These are phyloP conservation scores for Dissophora globulifera DNA, from an alignment of 192 early-diverging fungal genomes.

Conservation along the genomic window DNA sequence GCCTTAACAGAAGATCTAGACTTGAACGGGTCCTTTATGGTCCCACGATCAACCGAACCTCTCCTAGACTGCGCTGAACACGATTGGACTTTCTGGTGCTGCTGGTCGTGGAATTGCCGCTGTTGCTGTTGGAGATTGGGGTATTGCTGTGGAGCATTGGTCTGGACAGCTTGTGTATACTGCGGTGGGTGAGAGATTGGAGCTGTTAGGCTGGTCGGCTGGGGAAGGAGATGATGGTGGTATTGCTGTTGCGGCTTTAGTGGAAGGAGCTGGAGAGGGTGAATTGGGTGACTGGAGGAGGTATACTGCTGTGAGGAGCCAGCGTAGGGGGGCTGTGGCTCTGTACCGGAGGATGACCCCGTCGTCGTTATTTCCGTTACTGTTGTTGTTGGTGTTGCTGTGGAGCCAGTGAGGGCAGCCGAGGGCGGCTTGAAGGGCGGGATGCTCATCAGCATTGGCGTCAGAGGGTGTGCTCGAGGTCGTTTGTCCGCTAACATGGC, in stretches of 20 bases:
- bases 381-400: too few species aligned
- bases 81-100: slow-evolving; percentile 15
- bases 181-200: slow-evolving; percentile 5
- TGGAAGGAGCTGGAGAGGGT: slow-evolving; percentile 8
- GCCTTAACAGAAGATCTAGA: slow-evolving; percentile 12
- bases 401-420: neutral
- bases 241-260: slow-evolving; percentile 11
- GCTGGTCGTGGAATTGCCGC: slow-evolving; percentile 12
- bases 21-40: slow-evolving; percentile 18
- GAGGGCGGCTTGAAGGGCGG: slow-evolving; percentile 10
- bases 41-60: slow-evolving; percentile 14
- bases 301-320: slow-evolving; percentile 10
- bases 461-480: slow-evolving; percentile 9
- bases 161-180: neutral
- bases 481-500: slow-evolving; percentile 17
- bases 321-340: neutral
- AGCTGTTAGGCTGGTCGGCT: neutral
- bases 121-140: slow-evolving; percentile 12
- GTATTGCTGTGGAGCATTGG: neutral
- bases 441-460: slow-evolving; percentile 10
- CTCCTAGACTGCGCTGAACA: slow-evolving; percentile 4
- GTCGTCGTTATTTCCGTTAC: too few species aligned
- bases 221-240: neutral
- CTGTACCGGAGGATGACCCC: neutral
- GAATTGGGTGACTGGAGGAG: slow-evolving; percentile 8